Conservation (phyloP, 2,329 filamentous ascomycete species). For the Xylariaceae sp. region DNA sequence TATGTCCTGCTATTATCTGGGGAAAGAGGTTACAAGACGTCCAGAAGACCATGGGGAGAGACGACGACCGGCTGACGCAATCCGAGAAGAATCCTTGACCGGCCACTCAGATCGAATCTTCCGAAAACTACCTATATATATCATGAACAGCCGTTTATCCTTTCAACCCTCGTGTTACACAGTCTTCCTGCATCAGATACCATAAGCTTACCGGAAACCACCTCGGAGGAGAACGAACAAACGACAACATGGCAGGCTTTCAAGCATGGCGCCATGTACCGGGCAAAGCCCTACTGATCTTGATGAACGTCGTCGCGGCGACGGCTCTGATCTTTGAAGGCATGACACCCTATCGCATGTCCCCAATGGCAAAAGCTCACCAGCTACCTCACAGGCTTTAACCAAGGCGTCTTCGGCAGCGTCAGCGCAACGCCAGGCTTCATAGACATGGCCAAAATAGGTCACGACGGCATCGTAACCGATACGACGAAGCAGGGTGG, state of each 20-base stretch:
- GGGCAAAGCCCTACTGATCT: conserved; percentile 20
- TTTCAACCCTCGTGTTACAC: too few relatives aligned
- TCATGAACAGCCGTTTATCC: too few relatives aligned
- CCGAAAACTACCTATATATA: too few relatives aligned
- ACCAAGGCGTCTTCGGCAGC: conserved; percentile 54
- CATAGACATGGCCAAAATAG: conserved; percentile 44
- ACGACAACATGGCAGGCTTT: conserved; percentile 1
- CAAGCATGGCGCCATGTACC: conserved; percentile 14
- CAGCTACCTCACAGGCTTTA: conserved; percentile 34
- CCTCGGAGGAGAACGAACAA: neutral
- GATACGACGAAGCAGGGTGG: conserved; percentile 49
- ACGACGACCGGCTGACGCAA: too few relatives aligned
- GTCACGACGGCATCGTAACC: conserved; percentile 45
- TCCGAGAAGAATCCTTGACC: too few relatives aligned
- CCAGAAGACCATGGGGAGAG: too few relatives aligned
- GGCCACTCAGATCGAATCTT: too few relatives aligned
- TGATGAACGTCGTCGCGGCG: conserved; percentile 30
- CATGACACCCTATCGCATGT: neutral
- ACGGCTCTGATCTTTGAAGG: conserved; percentile 41
- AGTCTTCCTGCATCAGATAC: too few relatives aligned
- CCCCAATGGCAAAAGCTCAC: too few relatives aligned
- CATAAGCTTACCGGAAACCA: too few relatives aligned
- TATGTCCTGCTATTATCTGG: too few relatives aligned
- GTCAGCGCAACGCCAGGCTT: conserved; percentile 44
- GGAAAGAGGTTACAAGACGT: too few relatives aligned